Base-by-base conservation (phyloP, 495 filamentous ascomycete genomes). In the Talaromyces thailandensis region DNA sequence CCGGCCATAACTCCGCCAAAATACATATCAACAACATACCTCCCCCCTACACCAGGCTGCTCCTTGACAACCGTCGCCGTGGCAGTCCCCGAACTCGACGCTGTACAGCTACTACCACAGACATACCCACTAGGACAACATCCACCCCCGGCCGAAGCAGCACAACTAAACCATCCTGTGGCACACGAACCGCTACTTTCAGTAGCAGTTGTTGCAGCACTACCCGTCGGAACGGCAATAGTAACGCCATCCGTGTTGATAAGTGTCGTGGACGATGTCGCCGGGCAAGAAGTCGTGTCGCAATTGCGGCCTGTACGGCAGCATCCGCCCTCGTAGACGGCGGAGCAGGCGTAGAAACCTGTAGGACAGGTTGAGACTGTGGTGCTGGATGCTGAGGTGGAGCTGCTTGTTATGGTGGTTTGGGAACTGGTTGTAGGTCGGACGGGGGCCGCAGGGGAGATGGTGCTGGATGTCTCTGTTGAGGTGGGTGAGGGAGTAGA, bases 261-360 rank as follows among this genome's bases (percentile, higher is more conserved):
- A 6, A 88, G 77, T 2, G 87, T 89, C 8, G 88, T 86, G 52
- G 77, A 79, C 0, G 77, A 62, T 0, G 75, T 72, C 0, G 82
- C 71, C 0, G 89, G 88, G 80, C 92, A 85, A 69, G 86, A 70
- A 63, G 92, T 81, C 68, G 84, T 73, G 70, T 86, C 85, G 73
- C 93, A 97, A 72, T 95, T 79, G 29, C 92, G 83, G 1, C 91
- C 92, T 6, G 89, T 89, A 25, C 86, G 88, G 73, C 90, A 94
- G 73, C 90, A 94, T 4, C 89, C 89, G 52, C 85, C 86, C 3
- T 84, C 80, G 62, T 89, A 85, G 57, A 82, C 79, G 1, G 83
- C 82, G 53, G 79, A 82, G 69, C 89, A 87, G 58, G 85, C 82
- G 73, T 94, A 94, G 77, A 90, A 90, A 1, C 89, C 86, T 0